Evolutionary conservation across 1,284 basidiomycete species (phyloP).

Genomic region (Moesziomyces aphidis): DNA sequence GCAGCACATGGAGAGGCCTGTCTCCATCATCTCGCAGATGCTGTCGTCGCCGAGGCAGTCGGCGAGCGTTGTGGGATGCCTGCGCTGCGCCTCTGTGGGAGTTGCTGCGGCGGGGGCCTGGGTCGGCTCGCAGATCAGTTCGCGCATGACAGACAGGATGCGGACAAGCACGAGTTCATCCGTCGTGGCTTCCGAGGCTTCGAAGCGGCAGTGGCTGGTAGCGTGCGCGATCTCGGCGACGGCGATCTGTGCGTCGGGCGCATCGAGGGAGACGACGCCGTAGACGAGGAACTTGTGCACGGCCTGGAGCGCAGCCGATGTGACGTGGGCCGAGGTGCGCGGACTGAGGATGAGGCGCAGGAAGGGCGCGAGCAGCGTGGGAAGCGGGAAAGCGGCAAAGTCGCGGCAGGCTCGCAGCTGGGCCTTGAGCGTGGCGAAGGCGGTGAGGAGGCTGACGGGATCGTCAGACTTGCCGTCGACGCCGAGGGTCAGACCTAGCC

Average conservation of each 20-base stretch:
- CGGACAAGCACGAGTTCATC: conserved; percentile 95
- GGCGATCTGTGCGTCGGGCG: conserved; percentile 69
- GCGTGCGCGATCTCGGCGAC: conserved; percentile 88
- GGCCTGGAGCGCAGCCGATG: conserved; percentile 85
- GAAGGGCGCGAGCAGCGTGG: conserved; percentile 72
- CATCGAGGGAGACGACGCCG: conserved; percentile 75
- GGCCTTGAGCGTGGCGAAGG: conserved; percentile 87
- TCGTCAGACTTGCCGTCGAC: conserved; percentile 38
- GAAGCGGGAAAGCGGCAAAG: conserved; percentile 53
- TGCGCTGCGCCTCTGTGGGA: neutral
- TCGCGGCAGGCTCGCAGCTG: conserved; percentile 70
- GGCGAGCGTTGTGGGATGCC: conserved; percentile 37
- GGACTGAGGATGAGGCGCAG: conserved; percentile 92
- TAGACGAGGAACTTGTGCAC: conserved; percentile 88
- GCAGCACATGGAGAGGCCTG: conserved; percentile 95
- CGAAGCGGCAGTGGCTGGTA: conserved; percentile 96
- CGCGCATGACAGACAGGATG: conserved; percentile 90
- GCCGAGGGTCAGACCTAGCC: conserved; percentile 25
- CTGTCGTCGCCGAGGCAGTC: conserved; percentile 78
- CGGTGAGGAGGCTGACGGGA: conserved; percentile 76
- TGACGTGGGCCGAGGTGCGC: conserved; percentile 92
- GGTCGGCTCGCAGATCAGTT: conserved; percentile 75
- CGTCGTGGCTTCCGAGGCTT: conserved; percentile 83
- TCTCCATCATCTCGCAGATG: conserved; percentile 98
- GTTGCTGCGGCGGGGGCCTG: conserved; percentile 3